Conservation (phyloP, 768 basidiomycete species). For the Suillus subalutaceus region DNA sequence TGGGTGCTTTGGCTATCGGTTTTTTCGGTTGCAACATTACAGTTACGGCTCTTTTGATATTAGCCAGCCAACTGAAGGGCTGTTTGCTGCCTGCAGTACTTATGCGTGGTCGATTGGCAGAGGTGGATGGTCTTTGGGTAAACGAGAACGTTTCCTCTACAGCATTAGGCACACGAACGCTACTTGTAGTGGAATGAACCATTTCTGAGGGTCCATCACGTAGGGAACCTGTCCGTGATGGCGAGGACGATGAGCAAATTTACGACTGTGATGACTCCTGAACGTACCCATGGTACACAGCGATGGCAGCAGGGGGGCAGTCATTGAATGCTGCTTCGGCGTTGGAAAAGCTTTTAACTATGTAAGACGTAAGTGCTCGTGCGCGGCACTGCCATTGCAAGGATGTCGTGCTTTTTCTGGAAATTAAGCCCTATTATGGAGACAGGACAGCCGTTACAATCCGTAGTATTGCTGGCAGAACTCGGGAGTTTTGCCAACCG, state of each 20-base stretch:
- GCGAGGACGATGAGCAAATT: not conserved
- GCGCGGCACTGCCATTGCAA: too few species aligned
- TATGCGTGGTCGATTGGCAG: not conserved
- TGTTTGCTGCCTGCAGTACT: not conserved
- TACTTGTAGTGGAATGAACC: not conserved
- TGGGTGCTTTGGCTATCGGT: constrained; percentile 46
- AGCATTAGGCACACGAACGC: not conserved
- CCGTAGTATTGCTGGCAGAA: too few species aligned
- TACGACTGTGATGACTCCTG: not conserved
- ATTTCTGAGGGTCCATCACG: not conserved
- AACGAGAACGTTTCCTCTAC: not conserved
- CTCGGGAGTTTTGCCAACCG: too few species aligned
- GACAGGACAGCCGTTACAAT: too few species aligned
- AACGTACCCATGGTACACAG: constrained; percentile 1
- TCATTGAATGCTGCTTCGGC: not conserved
- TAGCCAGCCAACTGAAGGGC: not conserved
- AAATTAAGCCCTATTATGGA: too few species aligned
- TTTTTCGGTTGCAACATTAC: constrained; percentile 40
- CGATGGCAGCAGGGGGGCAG: not conserved
- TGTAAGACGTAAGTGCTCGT: too few species aligned
- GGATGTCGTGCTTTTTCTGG: too few species aligned
- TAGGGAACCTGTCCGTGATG: not conserved
- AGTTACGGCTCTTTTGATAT: constrained; percentile 23
- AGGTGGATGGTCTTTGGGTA: not conserved
- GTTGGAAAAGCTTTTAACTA: not conserved